These are phyloP conservation scores for Pyricularia grisea DNA, from an alignment of 2,329 filamentous ascomycete genomes.

Conservation along the genomic window DNA sequence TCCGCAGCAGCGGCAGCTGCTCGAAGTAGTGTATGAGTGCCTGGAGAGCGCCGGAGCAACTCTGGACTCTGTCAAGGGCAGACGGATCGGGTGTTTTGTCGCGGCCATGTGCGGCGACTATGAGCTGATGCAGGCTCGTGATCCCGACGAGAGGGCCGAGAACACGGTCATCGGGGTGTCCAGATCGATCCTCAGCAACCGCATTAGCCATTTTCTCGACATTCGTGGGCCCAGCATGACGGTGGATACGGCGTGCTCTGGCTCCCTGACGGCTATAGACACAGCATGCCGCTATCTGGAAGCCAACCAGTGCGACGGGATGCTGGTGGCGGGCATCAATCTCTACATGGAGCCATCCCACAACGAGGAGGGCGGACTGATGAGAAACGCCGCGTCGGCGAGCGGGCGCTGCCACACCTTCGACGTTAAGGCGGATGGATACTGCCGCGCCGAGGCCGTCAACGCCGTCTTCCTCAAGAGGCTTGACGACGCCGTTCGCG, in stretches of 20 bases:
- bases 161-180: not conserved
- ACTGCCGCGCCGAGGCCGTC: slow-evolving; percentile 33
- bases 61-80: slow-evolving; percentile 10
- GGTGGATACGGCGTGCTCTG: slow-evolving; percentile 28
- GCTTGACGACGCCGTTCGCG: slow-evolving; percentile 28
- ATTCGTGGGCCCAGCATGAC: slow-evolving; percentile 24
- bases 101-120: slow-evolving; percentile 3
- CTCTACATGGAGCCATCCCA: not conserved
- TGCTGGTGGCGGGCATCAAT: slow-evolving; percentile 2
- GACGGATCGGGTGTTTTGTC: slow-evolving; percentile 14
- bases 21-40: slow-evolving; percentile 25
- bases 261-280: slow-evolving; percentile 19
- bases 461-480: slow-evolving; percentile 30
- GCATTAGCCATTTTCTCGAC: slow-evolving; percentile 25
- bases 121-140: not conserved
- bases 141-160: not conserved
- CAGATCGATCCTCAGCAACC: slow-evolving; percentile 19
- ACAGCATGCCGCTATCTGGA: not conserved
- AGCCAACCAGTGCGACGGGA: slow-evolving; percentile 5
- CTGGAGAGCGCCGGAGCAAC: slow-evolving; percentile 18
- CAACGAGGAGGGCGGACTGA: slow-evolving; percentile 7
- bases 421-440: slow-evolving; percentile 32
- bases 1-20: slow-evolving; percentile 20
- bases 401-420: slow-evolving; percentile 19
- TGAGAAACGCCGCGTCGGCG: slow-evolving; percentile 11